Conservation (phyloP, 805 yeast species). For the Candida loeiensis region DNA sequence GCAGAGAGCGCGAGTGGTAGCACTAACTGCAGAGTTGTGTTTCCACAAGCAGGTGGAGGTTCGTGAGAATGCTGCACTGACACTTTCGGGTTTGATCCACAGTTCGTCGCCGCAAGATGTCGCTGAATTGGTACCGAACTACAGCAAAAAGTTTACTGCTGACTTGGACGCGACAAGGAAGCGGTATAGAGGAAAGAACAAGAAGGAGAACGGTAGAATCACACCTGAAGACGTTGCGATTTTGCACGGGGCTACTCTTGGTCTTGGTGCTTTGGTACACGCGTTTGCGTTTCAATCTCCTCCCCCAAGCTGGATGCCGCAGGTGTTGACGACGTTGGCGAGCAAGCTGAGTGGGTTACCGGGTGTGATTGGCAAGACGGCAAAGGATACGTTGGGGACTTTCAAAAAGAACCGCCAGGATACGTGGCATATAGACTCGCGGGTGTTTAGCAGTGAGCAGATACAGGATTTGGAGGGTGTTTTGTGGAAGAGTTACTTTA, state of each 20-base stretch:
- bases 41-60: slow-evolving; percentile 69
- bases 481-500: slow-evolving; percentile 86
- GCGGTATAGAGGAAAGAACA: slow-evolving; percentile 37
- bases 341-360: slow-evolving; percentile 66
- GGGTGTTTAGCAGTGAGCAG: slow-evolving; percentile 70
- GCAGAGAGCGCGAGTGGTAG: slow-evolving; percentile 50
- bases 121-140: slow-evolving; percentile 38
- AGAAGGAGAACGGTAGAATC: slow-evolving; percentile 9
- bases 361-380: slow-evolving; percentile 78
- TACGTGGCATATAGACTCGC: slow-evolving; percentile 90
- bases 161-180: slow-evolving; percentile 41
- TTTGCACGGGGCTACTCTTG: slow-evolving; percentile 83
- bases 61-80: slow-evolving; percentile 65
- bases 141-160: slow-evolving; percentile 28
- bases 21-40: slow-evolving; percentile 49
- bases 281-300: slow-evolving; percentile 93
- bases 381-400: slow-evolving; percentile 73
- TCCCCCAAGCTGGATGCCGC: slow-evolving; percentile 87
- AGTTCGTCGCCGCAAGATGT: slow-evolving; percentile 48
- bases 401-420: slow-evolving; percentile 92
- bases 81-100: slow-evolving; percentile 79
- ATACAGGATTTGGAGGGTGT: slow-evolving; percentile 93
- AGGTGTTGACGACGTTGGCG: slow-evolving; percentile 64
- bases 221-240: slow-evolving; percentile 38
- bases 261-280: slow-evolving; percentile 79